Conservation (phyloP, 2,329 filamentous ascomycete species). For the Madurella mycetomatis region DNA sequence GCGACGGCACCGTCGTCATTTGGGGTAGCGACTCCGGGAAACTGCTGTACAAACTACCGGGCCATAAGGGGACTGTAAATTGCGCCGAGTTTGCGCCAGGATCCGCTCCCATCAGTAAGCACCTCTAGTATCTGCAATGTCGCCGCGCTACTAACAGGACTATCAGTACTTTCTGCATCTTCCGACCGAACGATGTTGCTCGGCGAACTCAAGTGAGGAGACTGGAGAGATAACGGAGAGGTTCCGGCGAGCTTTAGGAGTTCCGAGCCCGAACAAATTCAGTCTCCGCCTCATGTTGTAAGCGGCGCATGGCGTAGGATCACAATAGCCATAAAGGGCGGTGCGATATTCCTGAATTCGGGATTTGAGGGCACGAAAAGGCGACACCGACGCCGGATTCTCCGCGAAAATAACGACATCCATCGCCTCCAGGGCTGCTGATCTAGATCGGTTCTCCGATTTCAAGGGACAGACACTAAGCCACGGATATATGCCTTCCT, state of each 20-base stretch:
- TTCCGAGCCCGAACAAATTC: neutral
- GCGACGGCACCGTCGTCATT: slow-evolving; percentile 83
- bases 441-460: too few relatives aligned
- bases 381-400: too few relatives aligned
- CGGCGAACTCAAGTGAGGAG: slow-evolving; percentile 67
- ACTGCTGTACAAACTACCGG: slow-evolving; percentile 88
- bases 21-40: slow-evolving; percentile 90
- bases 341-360: too few relatives aligned
- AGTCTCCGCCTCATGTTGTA: too few relatives aligned
- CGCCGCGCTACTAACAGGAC: slow-evolving; percentile 31
- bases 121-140: neutral
- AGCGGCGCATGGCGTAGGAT: too few relatives aligned
- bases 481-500: too few relatives aligned
- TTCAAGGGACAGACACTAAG: too few relatives aligned
- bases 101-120: slow-evolving; percentile 83
- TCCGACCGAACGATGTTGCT: slow-evolving; percentile 84
- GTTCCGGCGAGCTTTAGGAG: neutral
- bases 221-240: slow-evolving; percentile 35
- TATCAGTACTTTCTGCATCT: slow-evolving; percentile 78
- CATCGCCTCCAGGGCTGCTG: too few relatives aligned
- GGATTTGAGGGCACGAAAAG: too few relatives aligned
- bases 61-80: slow-evolving; percentile 92
- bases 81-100: slow-evolving; percentile 85
- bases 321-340: too few relatives aligned
- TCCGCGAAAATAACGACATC: too few relatives aligned